phyloP scores from a whole-genome alignment of 345 rosid species.

The Abelmoschus esculentus region DNA sequence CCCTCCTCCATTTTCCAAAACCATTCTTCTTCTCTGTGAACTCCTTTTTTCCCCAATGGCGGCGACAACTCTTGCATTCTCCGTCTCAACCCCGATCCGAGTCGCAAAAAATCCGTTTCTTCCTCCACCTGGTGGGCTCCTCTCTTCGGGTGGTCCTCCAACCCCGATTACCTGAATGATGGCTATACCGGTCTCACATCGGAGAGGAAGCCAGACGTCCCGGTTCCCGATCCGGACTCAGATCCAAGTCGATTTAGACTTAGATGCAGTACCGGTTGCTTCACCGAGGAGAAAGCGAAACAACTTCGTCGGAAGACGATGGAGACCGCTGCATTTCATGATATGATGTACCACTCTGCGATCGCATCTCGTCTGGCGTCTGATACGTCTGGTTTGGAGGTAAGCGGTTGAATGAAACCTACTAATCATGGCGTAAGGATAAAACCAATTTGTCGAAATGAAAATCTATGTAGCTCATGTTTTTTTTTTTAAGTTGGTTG shows the following conservation, averaged over 20 bases:
- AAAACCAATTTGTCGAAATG: neutral
- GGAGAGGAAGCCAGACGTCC: neutral
- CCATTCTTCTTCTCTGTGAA: neutral
- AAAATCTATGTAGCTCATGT: neutral
- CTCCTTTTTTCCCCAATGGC: slow-evolving; percentile 28
- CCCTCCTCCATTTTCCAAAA: neutral
- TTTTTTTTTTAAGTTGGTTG: neutral
- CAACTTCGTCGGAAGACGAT: slow-evolving; percentile 46
- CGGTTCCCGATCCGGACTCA: slow-evolving; percentile 15
- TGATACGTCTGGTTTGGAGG: slow-evolving; percentile 31
- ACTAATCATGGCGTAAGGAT: neutral
- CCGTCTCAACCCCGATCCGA: slow-evolving; percentile 33
- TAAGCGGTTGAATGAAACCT: slow-evolving; percentile 10
- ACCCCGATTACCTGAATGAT: slow-evolving; percentile 47
- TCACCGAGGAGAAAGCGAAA: slow-evolving; percentile 69
- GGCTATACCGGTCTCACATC: neutral
- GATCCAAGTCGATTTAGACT: slow-evolving; percentile 16
- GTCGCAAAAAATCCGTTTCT: slow-evolving; percentile 14
- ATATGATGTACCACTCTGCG: slow-evolving; percentile 67
- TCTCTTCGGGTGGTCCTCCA: slow-evolving; percentile 54
- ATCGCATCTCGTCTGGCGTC: slow-evolving; percentile 67
- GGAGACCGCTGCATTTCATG: slow-evolving; percentile 50
- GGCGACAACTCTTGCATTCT: slow-evolving; percentile 42
- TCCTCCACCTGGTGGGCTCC: slow-evolving; percentile 57
- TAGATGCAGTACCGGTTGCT: slow-evolving; percentile 33